These are phyloP conservation scores for Trichophyton rubrum DNA, from an alignment of 2,329 filamentous ascomycete genomes.

Conservation along the genomic window DNA sequence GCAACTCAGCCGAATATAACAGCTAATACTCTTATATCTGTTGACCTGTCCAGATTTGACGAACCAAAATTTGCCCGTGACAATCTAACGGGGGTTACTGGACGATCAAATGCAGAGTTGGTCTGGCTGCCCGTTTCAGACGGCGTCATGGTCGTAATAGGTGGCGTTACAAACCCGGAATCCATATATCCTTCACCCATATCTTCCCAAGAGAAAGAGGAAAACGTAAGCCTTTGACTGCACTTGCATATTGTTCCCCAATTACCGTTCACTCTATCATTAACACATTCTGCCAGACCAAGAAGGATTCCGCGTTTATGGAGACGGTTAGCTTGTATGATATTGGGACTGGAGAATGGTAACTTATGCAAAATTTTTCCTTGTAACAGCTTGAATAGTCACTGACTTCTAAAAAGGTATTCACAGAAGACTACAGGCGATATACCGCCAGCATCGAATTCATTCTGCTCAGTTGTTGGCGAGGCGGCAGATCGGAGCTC, in stretches of 20 bases:
- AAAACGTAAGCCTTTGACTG: conserved; percentile 13
- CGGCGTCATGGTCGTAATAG: conserved; percentile 29
- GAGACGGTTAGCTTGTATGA: conserved; percentile 28
- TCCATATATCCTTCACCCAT: conserved; percentile 8
- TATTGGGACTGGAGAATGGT: conserved; percentile 21
- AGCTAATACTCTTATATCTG: conserved; percentile 46
- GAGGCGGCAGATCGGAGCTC: conserved; percentile 28
- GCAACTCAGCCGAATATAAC: conserved; percentile 25
- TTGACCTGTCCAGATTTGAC: conserved; percentile 46
- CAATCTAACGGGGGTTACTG: conserved; percentile 38
- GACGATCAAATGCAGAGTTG: conserved; percentile 51
- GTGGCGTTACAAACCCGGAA: conserved; percentile 23
- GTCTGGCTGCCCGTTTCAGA: conserved; percentile 45
- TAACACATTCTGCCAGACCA: background rate
- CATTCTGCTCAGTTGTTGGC: conserved; percentile 33
- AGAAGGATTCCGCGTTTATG: conserved; percentile 26
- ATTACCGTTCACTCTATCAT: background rate
- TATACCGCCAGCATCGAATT: conserved; percentile 23
- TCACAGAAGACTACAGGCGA: conserved; percentile 31
- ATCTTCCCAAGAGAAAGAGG: conserved; percentile 8
- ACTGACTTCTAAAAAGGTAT: conserved; percentile 21
- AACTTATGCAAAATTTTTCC: conserved; percentile 1
- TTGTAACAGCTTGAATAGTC: background rate
- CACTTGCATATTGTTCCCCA: background rate
- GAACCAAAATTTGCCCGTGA: conserved; percentile 45